A percentile compares a stretch with the other conserved stretches of the same genome.
phyloP scores from a whole-genome alignment of 2,329 filamentous ascomycete species.

The Zelopaecilomyces penicillatus region DNA sequence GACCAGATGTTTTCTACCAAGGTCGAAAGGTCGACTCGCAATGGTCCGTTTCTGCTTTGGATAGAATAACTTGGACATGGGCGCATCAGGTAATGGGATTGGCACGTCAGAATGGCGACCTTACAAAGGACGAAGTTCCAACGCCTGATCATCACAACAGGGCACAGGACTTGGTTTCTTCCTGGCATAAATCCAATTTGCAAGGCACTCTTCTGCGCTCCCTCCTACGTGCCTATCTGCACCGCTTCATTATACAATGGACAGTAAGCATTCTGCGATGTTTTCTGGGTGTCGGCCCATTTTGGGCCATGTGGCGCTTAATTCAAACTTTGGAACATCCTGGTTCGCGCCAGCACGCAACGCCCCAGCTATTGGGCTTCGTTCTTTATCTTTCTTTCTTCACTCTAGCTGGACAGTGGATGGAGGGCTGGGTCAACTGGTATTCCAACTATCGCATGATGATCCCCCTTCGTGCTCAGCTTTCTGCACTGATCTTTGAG shows the following conservation, averaged over 20 bases:
- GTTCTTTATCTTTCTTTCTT: conserved; percentile 55
- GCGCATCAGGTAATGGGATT: conserved; percentile 43
- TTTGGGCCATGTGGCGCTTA: conserved; percentile 59
- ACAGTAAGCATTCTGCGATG: conserved; percentile 44
- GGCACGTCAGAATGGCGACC: conserved; percentile 47
- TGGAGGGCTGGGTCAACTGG: conserved; percentile 62
- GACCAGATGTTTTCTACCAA: conserved; percentile 57
- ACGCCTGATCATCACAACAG: conserved; percentile 48
- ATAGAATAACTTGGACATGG: conserved; percentile 61
- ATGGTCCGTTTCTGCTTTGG: conserved; percentile 51
- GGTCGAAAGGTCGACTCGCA: conserved; percentile 54
- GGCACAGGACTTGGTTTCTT: conserved; percentile 39
- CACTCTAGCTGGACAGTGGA: conserved; percentile 49
- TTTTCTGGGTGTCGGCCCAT: conserved; percentile 59
- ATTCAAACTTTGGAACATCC: conserved; percentile 55
- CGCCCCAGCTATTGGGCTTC: conserved; percentile 56
- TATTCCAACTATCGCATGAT: conserved; percentile 53
- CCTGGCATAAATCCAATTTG: conserved; percentile 40
- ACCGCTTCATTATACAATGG: conserved; percentile 50
- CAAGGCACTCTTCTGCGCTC: conserved; percentile 50
- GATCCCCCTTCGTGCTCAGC: conserved; percentile 59
- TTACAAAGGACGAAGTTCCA: conserved; percentile 56
- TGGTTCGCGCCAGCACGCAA: conserved; percentile 33
- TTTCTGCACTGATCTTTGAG: conserved; percentile 65
- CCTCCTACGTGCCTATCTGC: conserved; percentile 49